Evolutionary conservation across 129 eudicot genomes (phyloP), one percentile per base, ranked within the genome.

Genomic region (Escallonia herrerae): DNA sequence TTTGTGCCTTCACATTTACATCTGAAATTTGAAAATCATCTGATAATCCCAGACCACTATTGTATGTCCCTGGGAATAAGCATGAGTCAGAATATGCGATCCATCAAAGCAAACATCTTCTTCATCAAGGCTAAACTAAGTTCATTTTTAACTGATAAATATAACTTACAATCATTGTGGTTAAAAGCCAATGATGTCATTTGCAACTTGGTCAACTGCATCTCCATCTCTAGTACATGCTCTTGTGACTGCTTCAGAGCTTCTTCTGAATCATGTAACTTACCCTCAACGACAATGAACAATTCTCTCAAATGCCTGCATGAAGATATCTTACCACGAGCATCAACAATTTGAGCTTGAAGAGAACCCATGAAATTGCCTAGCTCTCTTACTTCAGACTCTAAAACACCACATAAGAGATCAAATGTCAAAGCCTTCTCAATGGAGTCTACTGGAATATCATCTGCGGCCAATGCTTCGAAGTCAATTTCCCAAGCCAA

Each of bases 161-260:
- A 33, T n/a, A 54, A 74, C 95, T 89, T 84, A 84, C 99, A 79
- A 70, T 76, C 87, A 57, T 72, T 72, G 9, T 73, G 80, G 63
- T 76, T 69, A 49, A 84, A 74, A 44, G 80, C 72, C 22, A 90
- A 80, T 4, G 86, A 82, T 41, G 90, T 82, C 86, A 85, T 78
- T 67, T 82, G 95, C 83, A 94, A 79, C 78, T 87, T 84, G 14
- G 87, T 82, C 62, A 86, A 70, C 77, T 86, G 85, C 78, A 82
- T 78, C 67, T 86, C 86, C 81, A 94, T 77, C 79, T 85, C 95
- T 41, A 82, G 74, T 56, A 84, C 79, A 71, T 80, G 86, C 70
- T 86, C 95, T 45, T 81, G 93, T 71, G 89, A 89, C 57, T 78
- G 85, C 82, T 82, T 89, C 66, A 84, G 52, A 7, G 86, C 81